Base-by-base conservation (phyloP, 2,329 filamentous ascomycete species). In the Sordariomycetes sp. region DNA sequence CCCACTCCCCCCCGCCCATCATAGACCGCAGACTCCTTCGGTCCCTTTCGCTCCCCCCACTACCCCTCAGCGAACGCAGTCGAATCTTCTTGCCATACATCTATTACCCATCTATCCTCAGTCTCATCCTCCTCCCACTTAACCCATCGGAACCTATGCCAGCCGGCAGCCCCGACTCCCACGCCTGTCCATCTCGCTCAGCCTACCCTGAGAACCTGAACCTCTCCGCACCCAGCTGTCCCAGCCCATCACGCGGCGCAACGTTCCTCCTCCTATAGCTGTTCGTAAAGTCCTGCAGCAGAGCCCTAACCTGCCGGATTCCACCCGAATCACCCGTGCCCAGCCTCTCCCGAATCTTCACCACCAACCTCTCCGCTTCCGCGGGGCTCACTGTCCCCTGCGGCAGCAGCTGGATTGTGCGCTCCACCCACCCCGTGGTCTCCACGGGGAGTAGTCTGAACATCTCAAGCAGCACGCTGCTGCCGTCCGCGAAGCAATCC, bases 281-380 rank as follows among this genome's bases (percentile, higher is more conserved):
- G 69, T 93, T 96, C 25, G 94, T 97, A 69, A 99, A 99, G 72
- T 99, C 95, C 74, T 97, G 94, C 59, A 99, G 79, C 37, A 96
- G 78, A 28, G 83, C 86, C 43, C 93, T 82, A 58, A 97, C 90
- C 73, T 91, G 91, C 60, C 90, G 80, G 50, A 90, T 70, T 25
- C 77, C 78, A 24, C 80, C 75, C 1, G 69, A 72, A 46, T 85
- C 83, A 61, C 88, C 83, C 32, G 81, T 82, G 53, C 79, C 78
- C 54, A 96, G 82, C 66, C 85, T 87, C 70, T 94, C 88, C 65
- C 83, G 85, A 64, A 97, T 92, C 69, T 88, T 91, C 62, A 76
- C 78, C 70, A 96, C 81, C 61, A 99, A 79, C 53, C 89, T 83
- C 67, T 93, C 86, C 40, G 88, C 88, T 71, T 99, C 94, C 51